phyloP scores from a whole-genome alignment of 305 asterid genomes.

The Fraxinus ornus region DNA sequence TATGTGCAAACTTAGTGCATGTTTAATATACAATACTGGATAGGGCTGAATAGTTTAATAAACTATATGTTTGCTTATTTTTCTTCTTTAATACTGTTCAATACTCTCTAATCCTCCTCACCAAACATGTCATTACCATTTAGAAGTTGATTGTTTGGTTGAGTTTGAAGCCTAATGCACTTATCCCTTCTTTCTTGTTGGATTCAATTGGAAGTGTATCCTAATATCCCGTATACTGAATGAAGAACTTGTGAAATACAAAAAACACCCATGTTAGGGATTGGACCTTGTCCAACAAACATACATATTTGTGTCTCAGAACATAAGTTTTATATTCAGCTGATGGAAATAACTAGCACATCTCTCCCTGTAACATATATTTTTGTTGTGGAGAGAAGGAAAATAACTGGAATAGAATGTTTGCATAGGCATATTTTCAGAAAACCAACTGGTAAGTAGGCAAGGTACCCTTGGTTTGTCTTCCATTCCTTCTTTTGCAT shows the following conservation, averaged over 20 bases:
- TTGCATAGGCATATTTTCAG: background rate
- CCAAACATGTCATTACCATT: background rate
- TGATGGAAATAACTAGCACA: background rate
- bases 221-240: background rate
- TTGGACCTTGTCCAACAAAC: background rate
- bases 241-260: background rate
- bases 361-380: background rate
- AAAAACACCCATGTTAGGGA: background rate
- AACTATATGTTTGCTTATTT: background rate
- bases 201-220: background rate
- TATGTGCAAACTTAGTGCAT: background rate
- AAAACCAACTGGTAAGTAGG: background rate
- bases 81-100: too few relatives aligned
- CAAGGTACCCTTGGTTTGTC: background rate
- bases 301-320: background rate
- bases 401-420: background rate
- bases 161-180: background rate
- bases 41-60: background rate
- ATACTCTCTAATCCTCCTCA: background rate
- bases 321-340: background rate
- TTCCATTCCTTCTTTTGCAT: background rate
- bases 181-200: background rate
- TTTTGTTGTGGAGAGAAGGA: background rate
- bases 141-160: background rate
- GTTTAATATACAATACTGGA: background rate